Conservation (phyloP, 371 early-diverging fungal species). For the Mortierella sp. region DNA sequence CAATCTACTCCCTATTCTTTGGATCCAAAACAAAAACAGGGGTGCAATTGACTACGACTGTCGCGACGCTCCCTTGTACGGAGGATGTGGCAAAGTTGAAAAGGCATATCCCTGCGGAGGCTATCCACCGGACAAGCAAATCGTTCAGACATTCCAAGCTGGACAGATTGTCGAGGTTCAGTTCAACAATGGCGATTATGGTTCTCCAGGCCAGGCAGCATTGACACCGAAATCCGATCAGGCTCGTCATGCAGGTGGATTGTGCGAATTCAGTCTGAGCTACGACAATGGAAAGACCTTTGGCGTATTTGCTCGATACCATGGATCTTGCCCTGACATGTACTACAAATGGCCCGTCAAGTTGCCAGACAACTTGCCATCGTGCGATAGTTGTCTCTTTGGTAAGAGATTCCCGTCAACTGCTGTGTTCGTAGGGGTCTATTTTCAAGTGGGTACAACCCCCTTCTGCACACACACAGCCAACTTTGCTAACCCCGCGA, state of each 20-base stretch:
- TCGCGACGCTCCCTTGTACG: conserved; percentile 40
- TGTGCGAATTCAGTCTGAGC: background rate
- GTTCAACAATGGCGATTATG: conserved; percentile 38
- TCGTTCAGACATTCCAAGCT: conserved; percentile 33
- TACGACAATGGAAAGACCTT: background rate
- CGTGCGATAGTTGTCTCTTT: conserved; percentile 24
- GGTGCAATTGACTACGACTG: conserved; percentile 35
- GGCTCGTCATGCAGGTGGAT: conserved; percentile 56
- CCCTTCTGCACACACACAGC: no score
- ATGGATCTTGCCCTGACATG: conserved; percentile 52
- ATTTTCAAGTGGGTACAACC: no score
- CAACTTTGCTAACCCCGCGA: no score
- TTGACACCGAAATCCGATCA: conserved; percentile 22
- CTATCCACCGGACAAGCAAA: conserved; percentile 39
- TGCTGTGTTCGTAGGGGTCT: no score
- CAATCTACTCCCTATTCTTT: no score
- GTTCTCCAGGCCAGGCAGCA: conserved; percentile 22
- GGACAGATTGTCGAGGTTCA: conserved; percentile 41
- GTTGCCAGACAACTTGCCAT: conserved; percentile 21
- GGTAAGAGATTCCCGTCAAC: no score
- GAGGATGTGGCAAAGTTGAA: conserved; percentile 15
- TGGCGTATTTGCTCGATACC: conserved; percentile 22
- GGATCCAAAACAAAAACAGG: no score
- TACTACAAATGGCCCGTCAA: conserved; percentile 27
- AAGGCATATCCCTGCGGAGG: conserved; percentile 46